phyloP scores from a whole-genome alignment of 768 basidiomycete genomes.

The Lactarius vividus region DNA sequence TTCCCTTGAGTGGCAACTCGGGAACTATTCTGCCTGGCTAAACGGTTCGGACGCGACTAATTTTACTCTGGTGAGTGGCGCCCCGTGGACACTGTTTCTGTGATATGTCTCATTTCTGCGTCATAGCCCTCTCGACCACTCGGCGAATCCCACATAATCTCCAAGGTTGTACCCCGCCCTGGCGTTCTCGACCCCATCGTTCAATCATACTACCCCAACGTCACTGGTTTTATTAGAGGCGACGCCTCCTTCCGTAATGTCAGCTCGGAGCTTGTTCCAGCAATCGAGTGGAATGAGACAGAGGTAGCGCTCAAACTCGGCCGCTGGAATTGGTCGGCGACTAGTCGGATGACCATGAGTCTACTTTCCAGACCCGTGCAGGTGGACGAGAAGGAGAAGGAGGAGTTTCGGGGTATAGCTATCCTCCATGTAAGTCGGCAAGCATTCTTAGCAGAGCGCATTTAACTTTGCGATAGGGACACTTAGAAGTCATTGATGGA shows the following conservation, averaged over 20 bases:
- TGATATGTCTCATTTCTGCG: background rate
- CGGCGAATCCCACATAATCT: constrained; percentile 46
- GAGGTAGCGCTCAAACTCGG: constrained; percentile 48
- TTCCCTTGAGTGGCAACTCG: constrained; percentile 54
- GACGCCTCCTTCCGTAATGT: constrained; percentile 62
- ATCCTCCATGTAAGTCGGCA: constrained; percentile 58
- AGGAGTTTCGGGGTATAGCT: constrained; percentile 46
- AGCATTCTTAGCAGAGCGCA: background rate
- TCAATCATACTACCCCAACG: constrained; percentile 68
- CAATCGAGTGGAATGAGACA: constrained; percentile 51
- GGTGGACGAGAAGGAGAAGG: constrained; percentile 34
- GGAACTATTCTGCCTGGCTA: constrained; percentile 77
- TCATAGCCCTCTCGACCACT: constrained; percentile 48
- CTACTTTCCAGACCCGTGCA: constrained; percentile 56
- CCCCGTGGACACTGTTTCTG: background rate
- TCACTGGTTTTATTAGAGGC: constrained; percentile 77
- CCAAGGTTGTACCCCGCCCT: constrained; percentile 47
- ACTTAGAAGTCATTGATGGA: constrained; percentile 60
- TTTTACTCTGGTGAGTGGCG: constrained; percentile 55
- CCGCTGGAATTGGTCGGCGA: constrained; percentile 69
- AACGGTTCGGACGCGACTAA: constrained; percentile 58
- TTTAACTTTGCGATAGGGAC: constrained; percentile 48
- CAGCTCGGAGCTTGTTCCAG: constrained; percentile 32
- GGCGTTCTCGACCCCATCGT: constrained; percentile 42
- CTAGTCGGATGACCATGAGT: constrained; percentile 62